These are phyloP conservation scores for Cadophora luteo-olivacea DNA, from an alignment of 2,329 filamentous ascomycete genomes.

Conservation along the genomic window DNA sequence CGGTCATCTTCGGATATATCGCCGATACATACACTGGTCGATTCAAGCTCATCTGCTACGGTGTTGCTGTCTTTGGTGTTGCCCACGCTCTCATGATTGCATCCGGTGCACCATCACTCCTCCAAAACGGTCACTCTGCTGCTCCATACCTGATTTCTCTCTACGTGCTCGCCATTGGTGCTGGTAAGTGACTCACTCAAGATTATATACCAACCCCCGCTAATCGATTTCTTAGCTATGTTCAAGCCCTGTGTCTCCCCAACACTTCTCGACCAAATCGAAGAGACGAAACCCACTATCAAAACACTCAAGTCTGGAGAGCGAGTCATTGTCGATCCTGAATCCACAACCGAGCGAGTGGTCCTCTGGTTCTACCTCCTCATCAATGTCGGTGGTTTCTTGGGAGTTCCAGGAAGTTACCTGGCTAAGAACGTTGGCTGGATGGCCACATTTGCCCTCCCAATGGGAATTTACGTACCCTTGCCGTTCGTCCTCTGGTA, in stretches of 20 bases:
- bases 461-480: constrained; percentile 65
- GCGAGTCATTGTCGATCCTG: constrained; percentile 65
- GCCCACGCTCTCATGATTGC: constrained; percentile 65
- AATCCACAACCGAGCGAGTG: constrained; percentile 58
- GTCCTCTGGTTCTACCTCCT: constrained; percentile 66
- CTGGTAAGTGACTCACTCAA: constrained; percentile 44
- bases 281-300: constrained; percentile 49
- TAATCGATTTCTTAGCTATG: constrained; percentile 61
- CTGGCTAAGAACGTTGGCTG: constrained; percentile 56
- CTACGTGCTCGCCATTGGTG: constrained; percentile 40
- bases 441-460: constrained; percentile 53
- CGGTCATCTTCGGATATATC: constrained; percentile 56
- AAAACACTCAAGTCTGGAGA: constrained; percentile 60
- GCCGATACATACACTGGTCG: constrained; percentile 71
- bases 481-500: constrained; percentile 58
- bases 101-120: constrained; percentile 32
- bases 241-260: constrained; percentile 76
- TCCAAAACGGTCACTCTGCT: constrained; percentile 66
- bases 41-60: constrained; percentile 63
- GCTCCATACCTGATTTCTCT: constrained; percentile 45
- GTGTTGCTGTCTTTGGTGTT: constrained; percentile 59
- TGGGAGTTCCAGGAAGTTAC: constrained; percentile 53
- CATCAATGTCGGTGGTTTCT: constrained; percentile 68
- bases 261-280: constrained; percentile 64
- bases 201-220: constrained; percentile 53